Evolutionary conservation across 2,329 filamentous ascomycete species (phyloP), one percentile per base, ranked within the genome.

Genomic region (Pseudocercospora crystallina): DNA sequence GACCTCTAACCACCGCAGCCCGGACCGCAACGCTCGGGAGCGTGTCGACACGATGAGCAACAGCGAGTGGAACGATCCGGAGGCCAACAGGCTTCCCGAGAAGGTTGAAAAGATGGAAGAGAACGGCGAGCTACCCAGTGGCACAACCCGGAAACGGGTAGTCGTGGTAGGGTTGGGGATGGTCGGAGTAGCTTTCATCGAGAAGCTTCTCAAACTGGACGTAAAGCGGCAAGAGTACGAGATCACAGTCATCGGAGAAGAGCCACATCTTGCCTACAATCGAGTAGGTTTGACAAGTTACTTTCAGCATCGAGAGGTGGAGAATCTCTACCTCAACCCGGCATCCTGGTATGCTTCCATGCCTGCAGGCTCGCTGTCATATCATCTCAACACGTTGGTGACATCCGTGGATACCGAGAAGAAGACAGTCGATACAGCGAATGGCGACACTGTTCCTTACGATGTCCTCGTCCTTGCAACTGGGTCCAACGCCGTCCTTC

Each of bases 111-210:
- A 70, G 53, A 34, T 71, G 58, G 60, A 64, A 34, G 51, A 52
- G 32, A 61, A 66, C 12, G 61, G 61, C 15, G 67, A 72, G 42
- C 61, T 71, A 11, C 65, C 69, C 5, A 64, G 66, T 32, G 54
- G 60, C 45, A 57, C 58, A 31, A 58, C 72, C 53, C 74, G 82
- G 55, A 89, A 88, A 69, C 84, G 79, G 65, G 73, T 95, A 32
- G 89, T 95, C 2, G 84, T 95, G 33, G 89, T 95, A 34, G 90
- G 90, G 8, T 72, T 96, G 71, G 90, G 90, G 2, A 96, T 96
- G 91, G 90, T 96, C 9, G 65, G 65, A 31, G 59, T 67, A 12
- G 52, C 60, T 11, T 61, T 57, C 61, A 95, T 90, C 62, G 90
- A 96, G 71, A 96, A 96, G 71, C 71, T 96, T 8, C 78, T 95